Conservation (phyloP, 495 filamentous ascomycete genomes). For the Durotheca rogersii region DNA sequence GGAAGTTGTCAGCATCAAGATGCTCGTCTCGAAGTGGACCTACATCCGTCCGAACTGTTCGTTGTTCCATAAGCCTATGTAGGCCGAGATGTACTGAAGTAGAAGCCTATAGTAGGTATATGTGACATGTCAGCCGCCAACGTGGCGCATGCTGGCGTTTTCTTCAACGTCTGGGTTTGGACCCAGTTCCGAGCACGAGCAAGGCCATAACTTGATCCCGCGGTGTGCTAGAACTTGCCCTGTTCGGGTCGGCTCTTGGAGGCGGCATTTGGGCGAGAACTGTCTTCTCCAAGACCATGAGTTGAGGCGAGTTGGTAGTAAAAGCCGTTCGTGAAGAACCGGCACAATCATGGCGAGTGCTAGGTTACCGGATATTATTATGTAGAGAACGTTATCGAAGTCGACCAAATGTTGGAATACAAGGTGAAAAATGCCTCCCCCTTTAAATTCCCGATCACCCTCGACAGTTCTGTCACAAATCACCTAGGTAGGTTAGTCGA, state of each 20-base stretch:
- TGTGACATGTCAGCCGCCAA: slow-evolving; percentile 11
- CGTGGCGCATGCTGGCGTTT: slow-evolving; percentile 12
- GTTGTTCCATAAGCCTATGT: slow-evolving; percentile 1
- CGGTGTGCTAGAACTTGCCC: slow-evolving; percentile 6
- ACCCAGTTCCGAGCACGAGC: slow-evolving; percentile 5
- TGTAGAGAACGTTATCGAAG: too few relatives aligned
- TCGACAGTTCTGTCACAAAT: too few relatives aligned
- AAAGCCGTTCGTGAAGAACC: too few relatives aligned
- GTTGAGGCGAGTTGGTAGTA: too few relatives aligned
- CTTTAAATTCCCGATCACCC: too few relatives aligned
- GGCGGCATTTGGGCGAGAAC: background rate
- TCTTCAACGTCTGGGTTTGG: slow-evolving; percentile 1
- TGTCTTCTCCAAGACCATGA: too few relatives aligned
- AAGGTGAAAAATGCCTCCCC: too few relatives aligned
- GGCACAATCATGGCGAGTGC: too few relatives aligned
- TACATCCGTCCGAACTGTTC: background rate
- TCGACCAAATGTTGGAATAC: too few relatives aligned
- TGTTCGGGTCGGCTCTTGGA: background rate
- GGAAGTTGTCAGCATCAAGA: slow-evolving; percentile 6
- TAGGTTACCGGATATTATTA: too few relatives aligned
- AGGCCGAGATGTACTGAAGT: slow-evolving; percentile 6
- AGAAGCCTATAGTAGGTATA: slow-evolving; percentile 5
- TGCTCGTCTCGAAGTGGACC: slow-evolving; percentile 3
- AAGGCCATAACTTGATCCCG: slow-evolving; percentile 7
- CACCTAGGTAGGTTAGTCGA: too few relatives aligned